Percentiles rank a stretch among this genome's conserved stretches.
phyloP scores from a whole-genome alignment of 139 green algal species.

The Gonium pectorale region DNA sequence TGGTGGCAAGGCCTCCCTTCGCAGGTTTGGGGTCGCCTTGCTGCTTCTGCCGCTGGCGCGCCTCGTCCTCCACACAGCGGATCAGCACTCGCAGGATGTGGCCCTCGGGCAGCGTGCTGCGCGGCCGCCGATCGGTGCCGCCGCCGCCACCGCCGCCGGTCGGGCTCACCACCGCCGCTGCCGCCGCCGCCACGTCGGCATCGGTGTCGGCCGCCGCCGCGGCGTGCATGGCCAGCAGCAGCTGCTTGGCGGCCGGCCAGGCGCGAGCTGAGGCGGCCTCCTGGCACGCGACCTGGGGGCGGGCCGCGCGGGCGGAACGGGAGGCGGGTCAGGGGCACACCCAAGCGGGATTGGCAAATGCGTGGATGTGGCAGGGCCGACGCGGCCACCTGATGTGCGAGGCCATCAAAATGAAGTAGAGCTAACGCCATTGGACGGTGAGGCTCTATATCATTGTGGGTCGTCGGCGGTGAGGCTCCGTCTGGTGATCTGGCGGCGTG shows the following conservation, averaged over 20 bases:
- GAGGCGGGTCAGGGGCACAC: no score
- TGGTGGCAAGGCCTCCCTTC: no score
- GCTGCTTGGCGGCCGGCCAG: constrained; percentile 5
- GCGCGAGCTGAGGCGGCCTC: constrained; percentile 20
- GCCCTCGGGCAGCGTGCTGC: constrained; percentile 3
- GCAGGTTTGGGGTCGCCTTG: neutral
- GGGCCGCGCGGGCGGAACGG: neutral
- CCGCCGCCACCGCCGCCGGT: neutral
- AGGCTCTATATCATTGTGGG: no score
- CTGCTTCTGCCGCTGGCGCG: neutral
- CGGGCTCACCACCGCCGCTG: neutral
- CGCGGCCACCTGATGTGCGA: no score
- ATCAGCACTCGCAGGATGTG: constrained; percentile 31
- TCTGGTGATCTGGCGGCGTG: no score
- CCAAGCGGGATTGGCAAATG: no score
- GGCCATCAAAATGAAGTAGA: no score
- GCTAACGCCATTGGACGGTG: no score
- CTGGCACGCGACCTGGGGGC: constrained; percentile 12
- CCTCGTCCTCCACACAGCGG: constrained; percentile 4
- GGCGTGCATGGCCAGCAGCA: constrained; percentile 7
- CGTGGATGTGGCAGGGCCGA: no score
- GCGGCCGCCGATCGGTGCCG: neutral
- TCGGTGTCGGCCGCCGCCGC: neutral
- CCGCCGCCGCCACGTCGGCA: neutral
- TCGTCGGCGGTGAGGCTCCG: no score